Evolutionary conservation across 441 rosid genomes (phyloP), one percentile per base, ranked within the genome.

Genomic region (Viola pubescens): DNA sequence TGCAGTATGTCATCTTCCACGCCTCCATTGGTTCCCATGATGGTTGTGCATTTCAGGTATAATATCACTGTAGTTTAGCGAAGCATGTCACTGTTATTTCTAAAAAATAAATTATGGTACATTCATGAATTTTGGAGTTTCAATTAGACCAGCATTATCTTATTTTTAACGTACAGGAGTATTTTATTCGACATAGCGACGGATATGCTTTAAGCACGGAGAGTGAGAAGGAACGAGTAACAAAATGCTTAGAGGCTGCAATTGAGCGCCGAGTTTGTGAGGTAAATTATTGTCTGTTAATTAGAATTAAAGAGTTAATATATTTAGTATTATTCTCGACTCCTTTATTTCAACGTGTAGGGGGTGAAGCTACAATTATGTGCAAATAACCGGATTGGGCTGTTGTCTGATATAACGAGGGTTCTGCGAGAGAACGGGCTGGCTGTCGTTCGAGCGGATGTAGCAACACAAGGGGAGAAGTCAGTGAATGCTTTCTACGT

Each of bases 1-100:
- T 84, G 96, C 91, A 86, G 3, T 88, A 88, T 10, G 86, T 79
- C 4, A 76, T 88, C 54, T 88, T 84, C 62, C 96, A 88, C 59
- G 96, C 94, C 0, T 79, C 94, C 7, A 69, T 83, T 2, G 47
- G 66, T 16, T 77, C 84, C 1, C 72, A 56, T 8, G 85, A 71
- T 8, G 84, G 73, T 54, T 73, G 63, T 66, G 81, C 96, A 3
- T 86, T 79, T 58, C 94, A 86, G 84, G 94, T 85, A 66, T 43
- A 16, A 16, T 16, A 0, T 16, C 1, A 0, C 1, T 16, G 1
- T 16, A 16, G 19, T 16, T 16, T 16, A 16, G 19, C n/a, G n/a
- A n/a, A 19, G 26, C 26, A 19, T 19, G 26, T 19, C 26, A 19
- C 26, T 19, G 26, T 19, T 19, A 19, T 19, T 19, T 19, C 26